Evolutionary conservation across 257 asterid genomes (phyloP).

Genomic region (Hygrophila difformis): DNA sequence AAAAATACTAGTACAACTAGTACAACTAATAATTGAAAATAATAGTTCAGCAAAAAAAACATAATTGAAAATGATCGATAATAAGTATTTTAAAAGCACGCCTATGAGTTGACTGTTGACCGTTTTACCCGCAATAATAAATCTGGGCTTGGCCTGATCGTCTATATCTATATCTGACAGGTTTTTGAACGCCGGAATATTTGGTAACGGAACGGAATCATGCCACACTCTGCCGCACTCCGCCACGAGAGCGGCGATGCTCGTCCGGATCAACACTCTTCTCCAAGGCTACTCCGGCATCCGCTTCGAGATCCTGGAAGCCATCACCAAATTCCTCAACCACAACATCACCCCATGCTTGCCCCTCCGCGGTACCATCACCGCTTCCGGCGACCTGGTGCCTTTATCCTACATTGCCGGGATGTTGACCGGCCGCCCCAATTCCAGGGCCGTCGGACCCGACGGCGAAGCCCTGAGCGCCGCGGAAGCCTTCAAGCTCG

Average conservation of each 20-base stretch:
- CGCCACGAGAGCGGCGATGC: constrained; percentile 52
- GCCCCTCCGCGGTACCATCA: constrained; percentile 53
- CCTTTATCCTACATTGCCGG: constrained; percentile 56
- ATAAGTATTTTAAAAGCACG: no score
- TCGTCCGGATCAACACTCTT: constrained; percentile 50
- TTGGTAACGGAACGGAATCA: constrained; percentile 36
- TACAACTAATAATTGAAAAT: no score
- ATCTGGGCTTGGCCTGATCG: no score
- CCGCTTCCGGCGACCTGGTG: constrained; percentile 48
- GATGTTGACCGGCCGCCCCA: constrained; percentile 39
- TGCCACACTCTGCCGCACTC: constrained; percentile 36
- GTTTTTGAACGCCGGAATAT: constrained; percentile 50
- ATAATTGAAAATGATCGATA: no score
- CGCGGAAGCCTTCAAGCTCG: constrained; percentile 36
- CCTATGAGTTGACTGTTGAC: no score
- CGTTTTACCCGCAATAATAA: no score
- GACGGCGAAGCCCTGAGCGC: constrained; percentile 27
- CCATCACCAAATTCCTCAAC: constrained; percentile 42
- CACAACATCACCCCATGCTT: constrained; percentile 36
- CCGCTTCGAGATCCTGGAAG: constrained; percentile 38
- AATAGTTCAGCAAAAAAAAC: no score
- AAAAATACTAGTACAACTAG: no score
- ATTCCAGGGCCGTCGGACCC: constrained; percentile 46
- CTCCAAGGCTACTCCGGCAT: constrained; percentile 56
- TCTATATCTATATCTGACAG: constrained; percentile 24